Evolutionary conservation across 192 early-diverging fungal species (phyloP).

Genomic region (Backusella australiensis): DNA sequence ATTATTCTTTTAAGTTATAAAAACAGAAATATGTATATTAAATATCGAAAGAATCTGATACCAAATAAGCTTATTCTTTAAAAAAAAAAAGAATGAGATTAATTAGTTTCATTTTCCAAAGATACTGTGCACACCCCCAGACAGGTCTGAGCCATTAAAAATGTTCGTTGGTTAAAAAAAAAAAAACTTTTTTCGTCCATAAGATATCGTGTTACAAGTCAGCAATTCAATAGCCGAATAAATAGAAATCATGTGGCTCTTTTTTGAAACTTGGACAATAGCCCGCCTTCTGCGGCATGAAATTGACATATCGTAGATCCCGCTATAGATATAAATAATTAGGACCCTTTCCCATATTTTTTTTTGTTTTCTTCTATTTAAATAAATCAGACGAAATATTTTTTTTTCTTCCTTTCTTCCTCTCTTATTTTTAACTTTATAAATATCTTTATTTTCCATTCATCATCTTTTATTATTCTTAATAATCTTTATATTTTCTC

Average conservation of each 20-base stretch:
- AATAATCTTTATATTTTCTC: background rate
- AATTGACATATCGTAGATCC: slow-evolving; percentile 6
- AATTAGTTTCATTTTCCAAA: background rate
- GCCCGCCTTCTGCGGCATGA: background rate
- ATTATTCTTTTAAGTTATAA: background rate
- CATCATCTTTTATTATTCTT: background rate
- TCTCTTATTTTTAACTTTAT: background rate
- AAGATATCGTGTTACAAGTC: background rate
- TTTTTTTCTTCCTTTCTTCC: background rate
- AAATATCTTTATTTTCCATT: background rate
- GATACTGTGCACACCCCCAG: background rate
- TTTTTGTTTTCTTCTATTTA: background rate
- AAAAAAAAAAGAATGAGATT: background rate
- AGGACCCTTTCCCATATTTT: background rate
- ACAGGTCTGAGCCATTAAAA: background rate
- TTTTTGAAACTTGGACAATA: slow-evolving; percentile 17
- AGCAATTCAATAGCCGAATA: background rate
- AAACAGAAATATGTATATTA: background rate
- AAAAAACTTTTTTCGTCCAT: background rate
- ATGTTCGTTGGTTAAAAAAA: background rate
- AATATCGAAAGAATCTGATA: background rate
- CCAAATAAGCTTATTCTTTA: background rate
- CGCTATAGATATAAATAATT: background rate
- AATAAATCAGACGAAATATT: background rate
- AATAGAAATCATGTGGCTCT: background rate